phyloP scores from a whole-genome alignment of 2,329 filamentous ascomycete species.

The Fusarium succisae region DNA sequence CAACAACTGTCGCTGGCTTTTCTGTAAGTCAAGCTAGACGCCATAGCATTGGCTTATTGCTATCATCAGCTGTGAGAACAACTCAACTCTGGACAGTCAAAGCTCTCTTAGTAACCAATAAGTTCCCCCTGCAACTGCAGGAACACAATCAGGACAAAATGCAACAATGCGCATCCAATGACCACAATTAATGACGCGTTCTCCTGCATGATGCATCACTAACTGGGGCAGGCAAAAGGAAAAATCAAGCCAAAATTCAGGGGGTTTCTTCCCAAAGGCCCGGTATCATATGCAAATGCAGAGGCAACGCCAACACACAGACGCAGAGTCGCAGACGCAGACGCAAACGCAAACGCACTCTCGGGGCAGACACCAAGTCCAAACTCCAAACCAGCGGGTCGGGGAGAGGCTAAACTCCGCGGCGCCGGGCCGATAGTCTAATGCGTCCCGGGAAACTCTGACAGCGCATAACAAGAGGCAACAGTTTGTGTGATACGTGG shows the following conservation, averaged over 20 bases:
- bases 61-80: not conserved
- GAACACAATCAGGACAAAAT: conserved; percentile 6
- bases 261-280: conserved; percentile 23
- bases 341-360: not conserved
- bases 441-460: conserved; percentile 1
- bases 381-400: conserved; percentile 7
- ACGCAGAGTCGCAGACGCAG: not conserved
- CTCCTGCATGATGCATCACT: conserved; percentile 41
- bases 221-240: conserved; percentile 7
- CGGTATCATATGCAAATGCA: conserved; percentile 26
- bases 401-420: conserved; percentile 30
- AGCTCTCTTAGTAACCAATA: not conserved
- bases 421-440: conserved; percentile 31
- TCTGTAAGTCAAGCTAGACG: not conserved
- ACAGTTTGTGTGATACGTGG: conserved; percentile 2
- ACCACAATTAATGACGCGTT: conserved; percentile 17
- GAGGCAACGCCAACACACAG: conserved; percentile 23
- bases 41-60: not conserved
- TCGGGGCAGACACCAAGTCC: conserved; percentile 6
- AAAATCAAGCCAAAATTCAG: not conserved
- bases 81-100: not conserved
- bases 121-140: not conserved
- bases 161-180: conserved; percentile 11
- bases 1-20: not conserved
- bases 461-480: conserved; percentile 18